phyloP scores from a whole-genome alignment of 139 green algal genomes.

The Limnomonas spitsbergensis region DNA sequence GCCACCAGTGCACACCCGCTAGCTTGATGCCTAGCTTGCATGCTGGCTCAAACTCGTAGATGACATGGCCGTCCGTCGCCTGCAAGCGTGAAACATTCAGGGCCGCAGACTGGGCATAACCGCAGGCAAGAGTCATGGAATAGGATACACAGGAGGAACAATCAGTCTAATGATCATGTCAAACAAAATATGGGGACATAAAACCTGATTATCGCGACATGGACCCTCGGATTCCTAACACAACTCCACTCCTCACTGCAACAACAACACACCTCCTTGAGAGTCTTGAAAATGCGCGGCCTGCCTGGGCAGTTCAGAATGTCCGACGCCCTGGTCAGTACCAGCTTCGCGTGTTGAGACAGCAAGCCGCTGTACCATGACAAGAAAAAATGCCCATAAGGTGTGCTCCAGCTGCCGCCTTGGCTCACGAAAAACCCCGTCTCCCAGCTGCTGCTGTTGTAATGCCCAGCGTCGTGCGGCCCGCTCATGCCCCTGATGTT shows the following conservation, averaged over 20 bases:
- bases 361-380: slow-evolving; percentile 88
- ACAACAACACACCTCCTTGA: background rate
- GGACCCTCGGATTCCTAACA: no score
- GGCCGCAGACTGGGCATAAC: no score
- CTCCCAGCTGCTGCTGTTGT: slow-evolving; percentile 85
- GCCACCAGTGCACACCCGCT: slow-evolving; percentile 98
- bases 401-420: slow-evolving; percentile 76
- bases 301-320: slow-evolving; percentile 62
- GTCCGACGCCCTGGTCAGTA: slow-evolving; percentile 66
- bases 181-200: no score
- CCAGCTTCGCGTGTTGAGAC: slow-evolving; percentile 77
- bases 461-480: slow-evolving; percentile 90
- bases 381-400: slow-evolving; percentile 94
- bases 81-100: background rate
- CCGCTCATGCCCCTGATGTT: slow-evolving; percentile 62
- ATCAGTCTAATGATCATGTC: no score
- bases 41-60: slow-evolving; percentile 66
- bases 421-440: slow-evolving; percentile 88
- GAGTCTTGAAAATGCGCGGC: slow-evolving; percentile 54
- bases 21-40: slow-evolving; percentile 86
- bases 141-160: no score
- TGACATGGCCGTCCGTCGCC: slow-evolving; percentile 43
- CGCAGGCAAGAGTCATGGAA: no score
- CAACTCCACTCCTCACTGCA: background rate
- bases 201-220: no score